Evolutionary conservation across 768 basidiomycete species (phyloP), one percentile per base, ranked within the genome.

Genomic region (Agrocybe pediades): DNA sequence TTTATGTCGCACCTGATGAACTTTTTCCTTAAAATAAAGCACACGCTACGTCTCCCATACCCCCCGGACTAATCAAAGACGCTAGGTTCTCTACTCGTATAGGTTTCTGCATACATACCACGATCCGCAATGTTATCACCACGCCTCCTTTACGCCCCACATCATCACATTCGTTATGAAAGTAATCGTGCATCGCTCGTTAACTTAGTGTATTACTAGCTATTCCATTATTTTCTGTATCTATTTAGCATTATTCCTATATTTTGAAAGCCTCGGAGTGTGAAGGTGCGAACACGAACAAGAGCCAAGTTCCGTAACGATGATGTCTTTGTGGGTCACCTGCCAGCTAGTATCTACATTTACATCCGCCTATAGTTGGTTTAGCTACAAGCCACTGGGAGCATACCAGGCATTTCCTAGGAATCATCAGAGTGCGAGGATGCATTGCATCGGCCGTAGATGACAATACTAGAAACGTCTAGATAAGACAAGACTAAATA

Each of bases 181-280:
- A 41, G 48, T 41, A 49, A 33, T 49, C 49, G 20, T 49, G 29
- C 48, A 24, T 41, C 54, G 25, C 47, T 56, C 44, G 2, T 51
- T 49, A 51, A 56, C 6, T 21, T 56, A 51, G 30, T 50, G 54
- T 55, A 55, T 46, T 43, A 45, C 33, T 49, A 45, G 24, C 17
- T 55, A 26, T 30, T 23, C 29, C n/a, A 19, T 46, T 15, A 23
- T 40, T 19, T n/a, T 25, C 21, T 56, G 55, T 56, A 51, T 56
- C 54, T 51, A 56, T 26, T 44, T 41, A n/a, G 47, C 29, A 15
- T 26, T 27, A 8, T 25, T 30, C n/a, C 23, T 27, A 9, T 36
- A 17, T 11, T 19, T 21, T 40, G 39, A 15, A 11, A 40, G 2
- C 39, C 19, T 40, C 11, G 9, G 16, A 25, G 25, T 21, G 16